These are phyloP conservation scores for Casuarina cunninghamiana DNA, from an alignment of 306 rosid species.

Conservation along the genomic window DNA sequence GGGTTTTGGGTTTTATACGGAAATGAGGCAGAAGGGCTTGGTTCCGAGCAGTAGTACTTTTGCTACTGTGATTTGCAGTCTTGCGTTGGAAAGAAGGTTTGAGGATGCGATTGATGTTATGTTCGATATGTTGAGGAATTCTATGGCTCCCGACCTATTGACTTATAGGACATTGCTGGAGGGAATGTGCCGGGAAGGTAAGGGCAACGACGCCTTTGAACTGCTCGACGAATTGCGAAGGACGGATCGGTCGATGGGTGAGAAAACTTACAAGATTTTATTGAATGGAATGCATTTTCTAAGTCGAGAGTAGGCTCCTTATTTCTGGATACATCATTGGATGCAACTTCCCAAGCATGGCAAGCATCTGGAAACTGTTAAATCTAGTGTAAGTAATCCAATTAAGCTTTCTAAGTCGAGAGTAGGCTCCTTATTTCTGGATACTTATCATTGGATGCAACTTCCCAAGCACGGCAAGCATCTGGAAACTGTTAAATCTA, in stretches of 20 bases:
- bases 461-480: neutral
- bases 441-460: neutral
- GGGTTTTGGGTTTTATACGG: constrained; percentile 69
- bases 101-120: constrained; percentile 67
- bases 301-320: neutral
- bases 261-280: constrained; percentile 53
- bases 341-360: neutral
- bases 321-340: neutral
- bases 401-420: constrained; percentile 11
- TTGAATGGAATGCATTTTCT: constrained; percentile 57
- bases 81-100: constrained; percentile 59
- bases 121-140: constrained; percentile 70
- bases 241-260: constrained; percentile 53
- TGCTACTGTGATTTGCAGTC: constrained; percentile 67
- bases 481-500: neutral
- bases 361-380: constrained; percentile 1
- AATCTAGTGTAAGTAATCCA: neutral
- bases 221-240: constrained; percentile 69
- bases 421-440: neutral
- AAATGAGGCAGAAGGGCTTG: constrained; percentile 63
- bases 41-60: constrained; percentile 65
- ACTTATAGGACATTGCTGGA: constrained; percentile 81
- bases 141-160: constrained; percentile 71
- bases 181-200: constrained; percentile 74
- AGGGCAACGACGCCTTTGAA: constrained; percentile 56